Evolutionary conservation across 1,284 basidiomycete species (phyloP).

Genomic region (Fereydounia khargensis): DNA sequence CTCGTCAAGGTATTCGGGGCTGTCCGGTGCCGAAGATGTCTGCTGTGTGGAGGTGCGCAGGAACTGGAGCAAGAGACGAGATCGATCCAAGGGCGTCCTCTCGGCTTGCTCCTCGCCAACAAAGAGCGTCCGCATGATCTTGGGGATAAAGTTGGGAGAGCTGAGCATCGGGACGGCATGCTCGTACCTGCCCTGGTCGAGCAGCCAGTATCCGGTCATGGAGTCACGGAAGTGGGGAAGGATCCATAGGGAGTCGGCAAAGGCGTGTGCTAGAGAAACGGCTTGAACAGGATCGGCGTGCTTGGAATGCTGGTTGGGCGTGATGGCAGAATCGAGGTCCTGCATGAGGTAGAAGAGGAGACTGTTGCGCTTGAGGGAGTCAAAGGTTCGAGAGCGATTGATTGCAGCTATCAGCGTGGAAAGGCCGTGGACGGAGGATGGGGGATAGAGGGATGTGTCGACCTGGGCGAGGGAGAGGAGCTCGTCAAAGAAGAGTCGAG

Average conservation of each 20-base stretch:
- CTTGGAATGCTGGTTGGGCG: neutral
- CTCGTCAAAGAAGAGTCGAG: slow-evolving; percentile 34
- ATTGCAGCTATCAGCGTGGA: slow-evolving; percentile 16
- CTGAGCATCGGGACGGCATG: slow-evolving; percentile 21
- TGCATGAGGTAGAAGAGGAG: slow-evolving; percentile 35
- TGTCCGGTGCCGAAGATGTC: slow-evolving; percentile 15
- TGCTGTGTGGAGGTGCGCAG: slow-evolving; percentile 23
- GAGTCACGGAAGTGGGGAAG: slow-evolving; percentile 27
- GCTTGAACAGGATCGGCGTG: neutral
- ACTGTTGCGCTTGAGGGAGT: slow-evolving; percentile 33
- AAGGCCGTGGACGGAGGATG: slow-evolving; percentile 12
- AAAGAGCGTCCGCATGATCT: slow-evolving; percentile 28
- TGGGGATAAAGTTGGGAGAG: slow-evolving; percentile 31
- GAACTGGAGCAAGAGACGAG: slow-evolving; percentile 24
- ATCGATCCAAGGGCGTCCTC: neutral
- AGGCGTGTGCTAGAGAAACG: slow-evolving; percentile 10
- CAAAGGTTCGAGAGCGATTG: slow-evolving; percentile 16
- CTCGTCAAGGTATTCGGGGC: slow-evolving; percentile 18
- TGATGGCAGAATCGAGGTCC: slow-evolving; percentile 16
- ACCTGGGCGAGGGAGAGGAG: slow-evolving; percentile 22
- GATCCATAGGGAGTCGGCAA: slow-evolving; percentile 26
- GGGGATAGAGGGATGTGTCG: slow-evolving; percentile 24
- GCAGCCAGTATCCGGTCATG: slow-evolving; percentile 40
- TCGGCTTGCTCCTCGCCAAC: neutral
- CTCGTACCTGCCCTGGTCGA: slow-evolving; percentile 35